Percentiles rank a stretch among this genome's conserved stretches.
Conservation (phyloP, 805 yeast genomes). For the Saturnispora sanitii region DNA sequence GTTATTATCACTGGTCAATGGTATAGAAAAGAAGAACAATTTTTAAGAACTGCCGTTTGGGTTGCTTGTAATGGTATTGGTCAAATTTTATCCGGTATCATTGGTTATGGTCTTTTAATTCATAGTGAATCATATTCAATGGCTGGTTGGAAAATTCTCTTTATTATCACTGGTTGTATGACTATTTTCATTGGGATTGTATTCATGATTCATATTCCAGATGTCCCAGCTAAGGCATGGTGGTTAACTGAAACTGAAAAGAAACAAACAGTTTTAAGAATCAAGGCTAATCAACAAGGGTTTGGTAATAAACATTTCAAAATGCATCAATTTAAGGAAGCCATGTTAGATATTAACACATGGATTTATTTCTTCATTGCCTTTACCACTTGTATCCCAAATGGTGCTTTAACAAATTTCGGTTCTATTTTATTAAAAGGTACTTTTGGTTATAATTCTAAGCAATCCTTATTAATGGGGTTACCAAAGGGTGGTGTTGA, state of each 20-base stretch:
- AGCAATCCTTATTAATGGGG: slow-evolving; percentile 15
- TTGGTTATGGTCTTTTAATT: slow-evolving; percentile 22
- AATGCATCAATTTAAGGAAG: slow-evolving; percentile 34
- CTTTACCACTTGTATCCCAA: slow-evolving; percentile 22
- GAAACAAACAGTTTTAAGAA: slow-evolving; percentile 32
- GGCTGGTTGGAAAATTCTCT: slow-evolving; percentile 35
- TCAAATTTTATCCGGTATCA: slow-evolving; percentile 7
- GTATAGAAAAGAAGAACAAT: slow-evolving; percentile 33
- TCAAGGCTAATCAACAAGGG: slow-evolving; percentile 25
- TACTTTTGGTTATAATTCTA: slow-evolving; percentile 9
- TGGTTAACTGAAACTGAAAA: slow-evolving; percentile 31
- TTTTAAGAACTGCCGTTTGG: slow-evolving; percentile 31
- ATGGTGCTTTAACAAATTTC: slow-evolving; percentile 10
- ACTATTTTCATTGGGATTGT: slow-evolving; percentile 31
- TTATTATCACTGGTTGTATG: slow-evolving; percentile 45
- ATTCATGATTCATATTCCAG: slow-evolving; percentile 35
- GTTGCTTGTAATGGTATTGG: slow-evolving; percentile 24
- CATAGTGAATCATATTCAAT: slow-evolving; percentile 17
- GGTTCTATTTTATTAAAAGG: slow-evolving; percentile 8
- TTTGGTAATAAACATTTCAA: slow-evolving; percentile 35
- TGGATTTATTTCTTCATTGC: slow-evolving; percentile 27
- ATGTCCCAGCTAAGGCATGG: slow-evolving; percentile 40
- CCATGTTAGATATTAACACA: slow-evolving; percentile 34
- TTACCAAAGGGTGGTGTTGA: slow-evolving; percentile 31
- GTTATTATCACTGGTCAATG: slow-evolving; percentile 30